A percentile compares a stretch with the other conserved stretches of the same genome.
These are phyloP conservation scores for Penicillium janthinellum DNA, from an alignment of 2,329 filamentous ascomycete genomes.

Conservation along the genomic window DNA sequence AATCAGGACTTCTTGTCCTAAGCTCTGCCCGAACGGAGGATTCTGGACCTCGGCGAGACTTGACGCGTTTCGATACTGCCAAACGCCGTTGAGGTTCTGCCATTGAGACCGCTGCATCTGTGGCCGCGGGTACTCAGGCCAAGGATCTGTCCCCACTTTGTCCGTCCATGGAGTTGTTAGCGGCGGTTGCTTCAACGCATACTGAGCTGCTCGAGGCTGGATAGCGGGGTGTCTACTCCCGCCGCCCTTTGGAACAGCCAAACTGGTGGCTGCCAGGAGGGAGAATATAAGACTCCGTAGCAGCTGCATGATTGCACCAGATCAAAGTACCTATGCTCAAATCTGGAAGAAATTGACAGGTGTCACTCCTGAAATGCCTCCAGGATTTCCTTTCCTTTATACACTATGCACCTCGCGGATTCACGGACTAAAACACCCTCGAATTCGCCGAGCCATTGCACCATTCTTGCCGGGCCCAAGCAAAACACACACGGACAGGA, in stretches of 20 bases:
- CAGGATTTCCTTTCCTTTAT: slow-evolving; percentile 1
- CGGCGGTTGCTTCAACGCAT: slow-evolving; percentile 46
- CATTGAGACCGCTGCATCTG: slow-evolving; percentile 50
- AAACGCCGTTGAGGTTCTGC: slow-evolving; percentile 54
- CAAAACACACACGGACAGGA: slow-evolving; percentile 3
- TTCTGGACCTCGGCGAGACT: slow-evolving; percentile 41
- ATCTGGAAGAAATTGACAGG: background rate
- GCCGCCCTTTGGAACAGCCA: slow-evolving; percentile 13
- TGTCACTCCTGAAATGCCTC: too few species aligned
- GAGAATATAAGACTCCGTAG: slow-evolving; percentile 13
- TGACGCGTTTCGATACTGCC: slow-evolving; percentile 48
- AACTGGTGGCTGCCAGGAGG: slow-evolving; percentile 12
- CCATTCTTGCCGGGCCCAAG: slow-evolving; percentile 2
- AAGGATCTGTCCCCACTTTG: slow-evolving; percentile 51
- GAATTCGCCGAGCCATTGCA: slow-evolving; percentile 7
- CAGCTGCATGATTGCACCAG: slow-evolving; percentile 18
- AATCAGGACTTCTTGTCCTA: slow-evolving; percentile 51
- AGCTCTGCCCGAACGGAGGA: slow-evolving; percentile 49
- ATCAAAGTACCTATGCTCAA: background rate
- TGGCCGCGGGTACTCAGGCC: slow-evolving; percentile 54
- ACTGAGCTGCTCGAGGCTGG: slow-evolving; percentile 27
- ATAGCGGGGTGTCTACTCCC: background rate
- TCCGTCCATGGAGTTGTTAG: slow-evolving; percentile 50
- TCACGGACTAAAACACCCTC: background rate
- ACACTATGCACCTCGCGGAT: background rate